Base-by-base conservation (phyloP, 2,329 filamentous ascomycete species). In the Fusarium drepaniforme region DNA sequence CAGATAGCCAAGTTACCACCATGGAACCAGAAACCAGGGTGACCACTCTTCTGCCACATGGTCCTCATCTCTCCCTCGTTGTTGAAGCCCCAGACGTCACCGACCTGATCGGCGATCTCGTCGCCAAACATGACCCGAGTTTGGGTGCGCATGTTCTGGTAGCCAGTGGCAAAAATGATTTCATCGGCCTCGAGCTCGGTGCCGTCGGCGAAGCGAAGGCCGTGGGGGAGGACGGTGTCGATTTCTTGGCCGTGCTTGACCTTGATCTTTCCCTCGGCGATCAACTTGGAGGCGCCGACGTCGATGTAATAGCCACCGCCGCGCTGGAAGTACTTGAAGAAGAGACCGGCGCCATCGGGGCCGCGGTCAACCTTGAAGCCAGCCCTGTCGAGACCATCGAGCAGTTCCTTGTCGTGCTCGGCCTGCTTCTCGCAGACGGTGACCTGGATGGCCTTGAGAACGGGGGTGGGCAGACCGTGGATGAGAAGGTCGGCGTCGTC, bases 251-350 rank as follows among this genome's bases (percentile, higher is more conserved):
- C 90, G 46, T 90, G 88, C 79, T 90, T 90, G 30, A 93, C 83
- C 74, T 90, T 90, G 79, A 94, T 90, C 78, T 90, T 90, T 1
- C 91, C 91, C 15, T 92, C 89, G 3, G 85, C 85, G 68, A 94
- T 92, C 28, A 93, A 85, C 76, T 89, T 82, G 0, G 88, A 89
- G 0, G 88, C 89, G 0, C 92, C 92, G 2, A 93, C 91, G 70
- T 94, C 90, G 71, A 93, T 92, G 81, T 93, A 93, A 78, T 93
- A 93, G 0, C 92, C 92, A 0, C 92, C 92, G 2, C 91, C 91
- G 3, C 90, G 87, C 74, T 91, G 90, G 72, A 92, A 86, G 77
- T 93, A 93, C 80, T 93, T 92, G 63, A 88, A 81, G 67, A 90
- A 86, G 5, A 93, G 83, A 0, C 92, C 91, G 0, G 87, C 84